Percentiles rank a stretch among this genome's conserved stretches.
phyloP scores from a whole-genome alignment of 2,329 filamentous ascomycete genomes.

The Colletotrichum orchidophilum region DNA sequence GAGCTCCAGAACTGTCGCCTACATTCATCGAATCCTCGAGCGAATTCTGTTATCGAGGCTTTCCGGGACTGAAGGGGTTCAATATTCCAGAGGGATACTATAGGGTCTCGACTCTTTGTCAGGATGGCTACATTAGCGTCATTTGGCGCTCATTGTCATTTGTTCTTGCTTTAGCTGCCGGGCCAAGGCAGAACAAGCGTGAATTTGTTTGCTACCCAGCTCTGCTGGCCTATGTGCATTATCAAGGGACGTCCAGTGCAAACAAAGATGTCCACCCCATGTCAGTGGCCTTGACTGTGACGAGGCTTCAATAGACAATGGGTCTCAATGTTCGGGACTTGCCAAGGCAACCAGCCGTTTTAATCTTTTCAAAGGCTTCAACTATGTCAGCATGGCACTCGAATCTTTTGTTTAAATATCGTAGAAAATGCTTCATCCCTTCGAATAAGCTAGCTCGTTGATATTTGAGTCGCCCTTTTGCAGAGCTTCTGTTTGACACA shows the following conservation, averaged over 20 bases:
- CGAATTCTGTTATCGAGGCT: background rate
- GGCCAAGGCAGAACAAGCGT: background rate
- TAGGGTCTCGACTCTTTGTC: background rate
- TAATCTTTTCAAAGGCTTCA: background rate
- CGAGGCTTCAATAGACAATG: background rate
- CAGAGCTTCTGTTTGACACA: background rate
- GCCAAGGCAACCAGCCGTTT: background rate
- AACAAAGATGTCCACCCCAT: background rate
- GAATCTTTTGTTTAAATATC: background rate
- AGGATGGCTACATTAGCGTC: background rate
- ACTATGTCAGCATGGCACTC: background rate
- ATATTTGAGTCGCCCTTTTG: background rate
- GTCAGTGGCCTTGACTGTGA: background rate
- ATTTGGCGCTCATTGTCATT: background rate
- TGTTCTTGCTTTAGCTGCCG: background rate
- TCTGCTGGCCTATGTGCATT: background rate
- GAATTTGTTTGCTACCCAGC: background rate
- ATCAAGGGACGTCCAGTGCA: background rate
- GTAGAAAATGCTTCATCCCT: background rate
- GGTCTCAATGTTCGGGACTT: background rate
- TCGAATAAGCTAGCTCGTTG: background rate
- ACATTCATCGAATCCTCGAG: background rate
- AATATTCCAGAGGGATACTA: background rate
- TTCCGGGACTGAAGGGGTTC: background rate
- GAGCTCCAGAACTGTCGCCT: background rate